These are phyloP conservation scores for Camelina hispida DNA, from an alignment of 345 rosid genomes.

Conservation along the genomic window DNA sequence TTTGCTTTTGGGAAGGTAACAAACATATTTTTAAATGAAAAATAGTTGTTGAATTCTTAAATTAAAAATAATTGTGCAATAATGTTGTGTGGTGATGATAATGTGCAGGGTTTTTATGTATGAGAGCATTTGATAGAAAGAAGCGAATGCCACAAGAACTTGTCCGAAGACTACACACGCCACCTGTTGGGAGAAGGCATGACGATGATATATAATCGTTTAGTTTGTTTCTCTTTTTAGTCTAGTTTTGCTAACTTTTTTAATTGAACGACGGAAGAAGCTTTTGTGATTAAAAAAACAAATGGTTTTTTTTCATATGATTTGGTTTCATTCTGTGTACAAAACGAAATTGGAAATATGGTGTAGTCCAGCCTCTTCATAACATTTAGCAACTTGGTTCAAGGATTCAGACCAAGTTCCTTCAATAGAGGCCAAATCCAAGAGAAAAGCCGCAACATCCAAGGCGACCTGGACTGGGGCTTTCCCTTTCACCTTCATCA, in stretches of 20 bases:
- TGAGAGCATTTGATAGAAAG: conserved; percentile 56
- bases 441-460: conserved; percentile 83
- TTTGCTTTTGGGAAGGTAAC: conserved; percentile 56
- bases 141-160: conserved; percentile 46
- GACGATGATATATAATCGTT: not conserved
- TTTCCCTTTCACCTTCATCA: conserved; percentile 89
- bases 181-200: conserved; percentile 35
- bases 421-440: conserved; percentile 88
- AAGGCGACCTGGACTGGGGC: conserved; percentile 77
- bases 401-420: conserved; percentile 72
- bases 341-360: conserved; percentile 67
- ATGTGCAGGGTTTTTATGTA: conserved; percentile 57
- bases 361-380: conserved; percentile 65
- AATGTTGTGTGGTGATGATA: not conserved
- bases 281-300: too few relatives aligned
- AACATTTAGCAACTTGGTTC: conserved; percentile 70
- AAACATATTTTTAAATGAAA: not conserved
- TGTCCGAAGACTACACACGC: conserved; percentile 46
- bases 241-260: not conserved
- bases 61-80: too few relatives aligned
- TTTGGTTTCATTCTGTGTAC: conserved; percentile 53
- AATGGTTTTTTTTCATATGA: not conserved
- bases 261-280: not conserved
- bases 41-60: not conserved
- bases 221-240: not conserved